These are phyloP conservation scores for Corrigiola litoralis DNA, from an alignment of 179 eudicot species.

Conservation along the genomic window DNA sequence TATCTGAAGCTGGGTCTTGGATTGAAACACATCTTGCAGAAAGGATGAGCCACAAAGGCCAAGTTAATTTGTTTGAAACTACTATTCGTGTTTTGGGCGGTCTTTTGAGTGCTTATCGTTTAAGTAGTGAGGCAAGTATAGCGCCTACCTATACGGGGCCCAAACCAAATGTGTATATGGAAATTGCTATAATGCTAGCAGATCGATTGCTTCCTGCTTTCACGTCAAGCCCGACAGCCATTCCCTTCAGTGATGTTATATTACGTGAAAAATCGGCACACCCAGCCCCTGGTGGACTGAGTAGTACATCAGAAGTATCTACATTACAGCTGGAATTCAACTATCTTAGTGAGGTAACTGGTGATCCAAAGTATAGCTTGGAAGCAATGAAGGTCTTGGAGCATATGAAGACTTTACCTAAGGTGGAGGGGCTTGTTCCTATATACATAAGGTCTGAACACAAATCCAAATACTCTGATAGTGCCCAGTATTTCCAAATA, in stretches of 20 bases:
- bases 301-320: constrained; percentile 96
- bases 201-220: constrained; percentile 82
- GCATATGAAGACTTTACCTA: constrained; percentile 75
- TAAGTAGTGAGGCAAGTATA: constrained; percentile 55
- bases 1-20: constrained; percentile 92
- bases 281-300: constrained; percentile 84
- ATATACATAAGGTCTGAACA: constrained; percentile 68
- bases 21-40: constrained; percentile 76
- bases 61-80: constrained; percentile 94
- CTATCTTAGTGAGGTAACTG: constrained; percentile 79
- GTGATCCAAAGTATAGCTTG: constrained; percentile 69
- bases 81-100: constrained; percentile 96
- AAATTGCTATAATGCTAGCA: constrained; percentile 74
- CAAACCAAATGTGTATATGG: constrained; percentile 66
- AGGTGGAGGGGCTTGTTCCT: constrained; percentile 92
- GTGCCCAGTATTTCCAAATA: too few relatives aligned
- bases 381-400: constrained; percentile 93
- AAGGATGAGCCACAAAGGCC: constrained; percentile 70
- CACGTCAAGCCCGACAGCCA: constrained; percentile 80
- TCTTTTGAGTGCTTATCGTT: constrained; percentile 94
- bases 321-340: constrained; percentile 91
- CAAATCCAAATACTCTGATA: background rate
- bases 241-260: constrained; percentile 90
- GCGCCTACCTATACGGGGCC: constrained; percentile 45
- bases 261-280: constrained; percentile 65